These are phyloP conservation scores for Cadophora sp. DNA, from an alignment of 2,329 filamentous ascomycete species.

Conservation along the genomic window DNA sequence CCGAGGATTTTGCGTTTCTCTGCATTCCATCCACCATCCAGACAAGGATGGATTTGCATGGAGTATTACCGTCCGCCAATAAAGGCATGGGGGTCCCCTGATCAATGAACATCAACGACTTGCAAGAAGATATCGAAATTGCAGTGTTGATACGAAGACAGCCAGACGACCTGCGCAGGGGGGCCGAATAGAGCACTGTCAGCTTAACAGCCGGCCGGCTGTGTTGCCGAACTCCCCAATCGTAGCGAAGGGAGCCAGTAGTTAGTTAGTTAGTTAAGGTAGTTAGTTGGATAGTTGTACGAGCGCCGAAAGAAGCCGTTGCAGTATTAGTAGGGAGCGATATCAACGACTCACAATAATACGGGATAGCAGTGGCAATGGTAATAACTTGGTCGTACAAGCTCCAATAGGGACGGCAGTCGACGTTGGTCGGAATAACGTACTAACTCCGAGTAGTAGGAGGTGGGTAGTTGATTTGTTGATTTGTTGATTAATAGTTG, in stretches of 20 bases:
- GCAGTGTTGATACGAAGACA: background rate
- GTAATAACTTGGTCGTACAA: background rate
- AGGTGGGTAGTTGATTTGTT: too few species aligned
- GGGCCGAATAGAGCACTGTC: conserved; percentile 12
- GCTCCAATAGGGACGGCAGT: conserved; percentile 31
- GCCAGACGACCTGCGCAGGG: conserved; percentile 5
- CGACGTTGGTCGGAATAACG: conserved; percentile 26
- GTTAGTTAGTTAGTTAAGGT: too few species aligned
- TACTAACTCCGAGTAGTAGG: too few species aligned
- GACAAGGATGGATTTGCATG: conserved; percentile 5
- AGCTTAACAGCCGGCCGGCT: conserved; percentile 25
- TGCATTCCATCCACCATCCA: too few species aligned
- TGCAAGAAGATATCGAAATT: conserved; percentile 8
- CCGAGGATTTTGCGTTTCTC: conserved; percentile 1
- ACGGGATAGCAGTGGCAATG: background rate
- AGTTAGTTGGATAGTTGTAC: conserved; percentile 21
- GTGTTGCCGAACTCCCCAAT: conserved; percentile 26
- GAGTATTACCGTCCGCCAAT: conserved; percentile 9
- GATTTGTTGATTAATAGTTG: background rate
- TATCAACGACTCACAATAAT: background rate
- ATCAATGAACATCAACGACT: background rate
- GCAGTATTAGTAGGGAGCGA: background rate
- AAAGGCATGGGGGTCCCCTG: background rate
- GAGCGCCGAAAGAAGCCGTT: conserved; percentile 24
- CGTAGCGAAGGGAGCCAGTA: background rate